phyloP scores from a whole-genome alignment of 805 yeast genomes.

The Wickerhamiella qilinensis region DNA sequence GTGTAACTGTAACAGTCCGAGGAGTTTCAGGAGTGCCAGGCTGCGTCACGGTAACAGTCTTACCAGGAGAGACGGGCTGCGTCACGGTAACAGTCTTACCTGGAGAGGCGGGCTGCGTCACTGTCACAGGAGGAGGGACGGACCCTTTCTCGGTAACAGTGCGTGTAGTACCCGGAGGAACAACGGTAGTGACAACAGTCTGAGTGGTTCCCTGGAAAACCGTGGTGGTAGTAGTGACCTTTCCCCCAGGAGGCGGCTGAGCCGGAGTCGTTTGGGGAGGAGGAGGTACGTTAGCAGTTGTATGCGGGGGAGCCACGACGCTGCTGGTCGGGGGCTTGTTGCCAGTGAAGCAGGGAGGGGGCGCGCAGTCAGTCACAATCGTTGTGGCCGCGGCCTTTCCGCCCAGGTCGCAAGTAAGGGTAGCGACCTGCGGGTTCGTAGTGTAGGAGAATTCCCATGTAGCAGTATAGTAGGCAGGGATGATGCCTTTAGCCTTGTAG shows the following conservation, averaged over 20 bases:
- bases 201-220: neutral
- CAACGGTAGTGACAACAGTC: neutral
- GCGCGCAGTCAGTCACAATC: neutral
- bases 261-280: neutral
- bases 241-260: neutral
- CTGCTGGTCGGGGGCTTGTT: neutral
- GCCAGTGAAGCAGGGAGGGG: neutral
- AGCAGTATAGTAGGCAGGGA: neutral
- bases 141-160: neutral
- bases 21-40: slow-evolving; percentile 2
- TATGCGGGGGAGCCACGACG: neutral
- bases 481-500: neutral
- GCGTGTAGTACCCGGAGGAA: neutral
- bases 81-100: slow-evolving; percentile 2
- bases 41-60: slow-evolving; percentile 2
- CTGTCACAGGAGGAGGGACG: neutral
- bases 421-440: neutral
- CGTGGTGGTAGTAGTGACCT: neutral
- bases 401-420: neutral
- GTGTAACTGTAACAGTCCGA: neutral
- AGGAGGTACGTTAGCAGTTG: neutral
- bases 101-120: neutral
- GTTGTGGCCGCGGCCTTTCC: neutral
- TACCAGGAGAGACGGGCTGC: neutral
- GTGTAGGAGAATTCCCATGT: neutral